A percentile compares a stretch with the other conserved stretches of the same genome.
These are phyloP conservation scores for Mayamaea pseudoterrestris DNA, from an alignment of 108 stramenopile genomes.

Conservation along the genomic window DNA sequence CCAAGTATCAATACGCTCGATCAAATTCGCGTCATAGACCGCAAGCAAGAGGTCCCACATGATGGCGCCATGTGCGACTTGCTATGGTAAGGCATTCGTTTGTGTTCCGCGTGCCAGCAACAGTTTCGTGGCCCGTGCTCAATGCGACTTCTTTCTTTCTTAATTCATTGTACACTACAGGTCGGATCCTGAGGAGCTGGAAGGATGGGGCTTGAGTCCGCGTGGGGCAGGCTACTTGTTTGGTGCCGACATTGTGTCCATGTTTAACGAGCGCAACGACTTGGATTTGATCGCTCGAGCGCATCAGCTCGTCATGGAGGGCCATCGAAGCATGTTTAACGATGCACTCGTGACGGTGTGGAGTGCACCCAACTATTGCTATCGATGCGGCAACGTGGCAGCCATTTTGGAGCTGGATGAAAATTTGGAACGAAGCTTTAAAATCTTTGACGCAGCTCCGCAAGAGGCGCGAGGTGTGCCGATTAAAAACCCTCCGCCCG, in stretches of 20 bases:
- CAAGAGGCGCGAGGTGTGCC: constrained; percentile 93
- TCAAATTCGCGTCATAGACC: constrained; percentile 96
- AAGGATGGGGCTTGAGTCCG: constrained; percentile 94
- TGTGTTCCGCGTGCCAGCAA: no score
- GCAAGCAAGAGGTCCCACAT: constrained; percentile 98
- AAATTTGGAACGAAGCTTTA: constrained; percentile 82
- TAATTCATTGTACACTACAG: no score
- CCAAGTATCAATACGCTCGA: constrained; percentile 93
- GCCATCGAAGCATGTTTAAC: constrained; percentile 91
- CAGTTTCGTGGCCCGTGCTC: no score
- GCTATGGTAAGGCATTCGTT: no score
- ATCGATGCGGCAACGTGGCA: constrained; percentile 95
- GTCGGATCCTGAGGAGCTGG: constrained; percentile 96
- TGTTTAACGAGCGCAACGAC: constrained; percentile 92
- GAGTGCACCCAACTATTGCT: constrained; percentile 99
- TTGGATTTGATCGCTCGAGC: constrained; percentile 92
- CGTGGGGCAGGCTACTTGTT: constrained; percentile 98
- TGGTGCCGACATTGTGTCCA: constrained; percentile 92
- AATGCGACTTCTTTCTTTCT: no score
- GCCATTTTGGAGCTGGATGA: constrained; percentile 96
- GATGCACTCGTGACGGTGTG: constrained; percentile 95
- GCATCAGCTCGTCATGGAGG: constrained; percentile 98
- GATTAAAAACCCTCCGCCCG: constrained; percentile 89
- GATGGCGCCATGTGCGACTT: constrained; percentile 99
- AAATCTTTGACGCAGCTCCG: constrained; percentile 96